Evolutionary conservation across 75 land plant species (phyloP).

Genomic region (Pinus taeda): DNA sequence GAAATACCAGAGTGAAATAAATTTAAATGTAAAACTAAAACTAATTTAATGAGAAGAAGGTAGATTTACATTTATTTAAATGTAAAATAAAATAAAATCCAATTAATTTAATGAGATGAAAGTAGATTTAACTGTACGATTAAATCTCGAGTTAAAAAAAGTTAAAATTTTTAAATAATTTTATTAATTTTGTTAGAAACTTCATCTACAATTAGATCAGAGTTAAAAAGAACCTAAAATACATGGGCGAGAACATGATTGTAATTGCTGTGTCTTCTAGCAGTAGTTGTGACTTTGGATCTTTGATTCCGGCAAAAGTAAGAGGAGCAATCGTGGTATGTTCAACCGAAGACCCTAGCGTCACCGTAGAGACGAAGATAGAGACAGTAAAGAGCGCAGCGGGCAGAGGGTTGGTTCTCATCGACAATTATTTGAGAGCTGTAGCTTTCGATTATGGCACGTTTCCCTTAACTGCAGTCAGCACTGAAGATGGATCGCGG

Average conservation of each 20-base stretch:
- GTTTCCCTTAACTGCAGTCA: slow-evolving; percentile 48
- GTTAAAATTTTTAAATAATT: not conserved
- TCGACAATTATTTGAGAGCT: slow-evolving; percentile 22
- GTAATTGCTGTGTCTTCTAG: not conserved
- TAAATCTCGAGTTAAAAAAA: not conserved
- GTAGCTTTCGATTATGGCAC: slow-evolving; percentile 47
- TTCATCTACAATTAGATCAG: too few species aligned
- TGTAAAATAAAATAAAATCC: too few species aligned
- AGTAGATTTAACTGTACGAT: too few species aligned
- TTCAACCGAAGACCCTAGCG: slow-evolving; percentile 14
- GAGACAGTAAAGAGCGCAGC: slow-evolving; percentile 41
- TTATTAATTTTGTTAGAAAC: too few species aligned
- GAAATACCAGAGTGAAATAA: too few species aligned
- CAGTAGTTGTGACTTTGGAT: slow-evolving; percentile 63
- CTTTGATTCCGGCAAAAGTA: slow-evolving; percentile 53
- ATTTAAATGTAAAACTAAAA: too few species aligned
- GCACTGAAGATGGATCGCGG: slow-evolving; percentile 27
- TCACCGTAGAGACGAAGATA: slow-evolving; percentile 31
- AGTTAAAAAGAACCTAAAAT: too few species aligned
- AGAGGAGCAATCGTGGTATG: slow-evolving; percentile 69
- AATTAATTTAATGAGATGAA: too few species aligned
- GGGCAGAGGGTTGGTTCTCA: slow-evolving; percentile 55
- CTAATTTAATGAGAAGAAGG: too few species aligned
- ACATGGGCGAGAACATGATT: not conserved
- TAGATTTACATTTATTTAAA: too few species aligned